A percentile compares a stretch with the other conserved stretches of the same genome.
These are phyloP conservation scores for Cyberlindnera maritima DNA, from an alignment of 805 yeast species.

Conservation along the genomic window DNA sequence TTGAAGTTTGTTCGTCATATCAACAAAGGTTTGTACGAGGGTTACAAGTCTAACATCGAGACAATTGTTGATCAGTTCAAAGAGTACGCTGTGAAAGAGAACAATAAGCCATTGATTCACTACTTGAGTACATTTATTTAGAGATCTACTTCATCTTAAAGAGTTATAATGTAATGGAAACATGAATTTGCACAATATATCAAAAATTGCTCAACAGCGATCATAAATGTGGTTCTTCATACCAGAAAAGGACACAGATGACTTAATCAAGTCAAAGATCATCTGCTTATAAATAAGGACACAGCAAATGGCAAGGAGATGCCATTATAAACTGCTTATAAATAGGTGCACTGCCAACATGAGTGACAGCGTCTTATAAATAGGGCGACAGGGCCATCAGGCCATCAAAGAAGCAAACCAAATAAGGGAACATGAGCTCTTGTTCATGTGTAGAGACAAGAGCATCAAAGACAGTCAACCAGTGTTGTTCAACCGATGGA, in stretches of 20 bases:
- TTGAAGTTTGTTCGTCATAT: conserved; percentile 3
- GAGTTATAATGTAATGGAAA: no score
- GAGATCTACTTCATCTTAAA: no score
- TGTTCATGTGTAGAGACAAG: background rate
- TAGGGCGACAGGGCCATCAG: conserved; percentile 1
- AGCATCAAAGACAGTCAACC: background rate
- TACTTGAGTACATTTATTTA: conserved; percentile 2
- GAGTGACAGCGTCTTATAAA: conserved; percentile 1
- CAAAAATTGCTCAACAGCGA: no score
- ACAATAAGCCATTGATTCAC: conserved; percentile 10
- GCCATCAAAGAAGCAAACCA: no score
- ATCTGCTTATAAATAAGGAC: conserved; percentile 1
- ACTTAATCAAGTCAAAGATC: no score
- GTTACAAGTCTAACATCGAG: background rate
- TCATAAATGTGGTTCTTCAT: no score
- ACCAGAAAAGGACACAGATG: no score
- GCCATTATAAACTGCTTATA: conserved; percentile 8
- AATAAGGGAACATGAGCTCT: no score
- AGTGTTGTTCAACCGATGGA: background rate
- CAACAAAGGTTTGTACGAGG: background rate
- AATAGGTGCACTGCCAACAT: background rate
- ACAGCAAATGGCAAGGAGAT: no score
- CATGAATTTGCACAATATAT: no score
- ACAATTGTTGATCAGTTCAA: conserved; percentile 6
- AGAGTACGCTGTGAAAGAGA: conserved; percentile 6